Conservation (phyloP, 129 eudicot species). For the Silybum marianum region DNA sequence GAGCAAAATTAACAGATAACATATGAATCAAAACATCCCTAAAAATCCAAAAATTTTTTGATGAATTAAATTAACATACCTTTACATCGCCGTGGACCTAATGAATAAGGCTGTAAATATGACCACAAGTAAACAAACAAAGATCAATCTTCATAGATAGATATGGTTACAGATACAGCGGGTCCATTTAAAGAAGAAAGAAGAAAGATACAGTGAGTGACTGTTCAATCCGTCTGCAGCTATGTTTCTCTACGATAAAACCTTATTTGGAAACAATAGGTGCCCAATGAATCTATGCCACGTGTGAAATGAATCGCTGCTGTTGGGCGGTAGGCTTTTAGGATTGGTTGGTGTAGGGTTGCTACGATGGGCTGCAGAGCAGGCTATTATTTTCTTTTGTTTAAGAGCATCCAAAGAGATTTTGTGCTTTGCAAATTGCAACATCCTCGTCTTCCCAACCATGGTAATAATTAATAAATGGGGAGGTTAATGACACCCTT, state of each 20-base stretch:
- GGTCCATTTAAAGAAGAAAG: neutral
- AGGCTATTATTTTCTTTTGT: neutral
- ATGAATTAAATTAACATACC: conserved; percentile 22
- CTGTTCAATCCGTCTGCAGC: conserved; percentile 21
- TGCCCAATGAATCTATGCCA: conserved; percentile 10
- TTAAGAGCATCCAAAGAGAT: neutral
- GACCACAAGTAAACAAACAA: neutral
- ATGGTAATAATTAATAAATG: too few species aligned
- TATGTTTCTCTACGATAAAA: conserved; percentile 8
- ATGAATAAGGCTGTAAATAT: neutral
- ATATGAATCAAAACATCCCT: neutral
- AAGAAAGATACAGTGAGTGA: conserved; percentile 14
- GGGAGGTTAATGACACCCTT: too few species aligned
- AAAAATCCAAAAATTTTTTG: neutral
- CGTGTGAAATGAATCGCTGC: neutral
- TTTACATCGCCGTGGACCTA: conserved; percentile 24
- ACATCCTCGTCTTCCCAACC: too few species aligned
- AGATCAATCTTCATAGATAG: neutral
- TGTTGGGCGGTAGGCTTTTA: neutral
- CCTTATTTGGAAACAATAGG: neutral
- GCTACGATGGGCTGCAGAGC: neutral
- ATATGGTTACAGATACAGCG: neutral
- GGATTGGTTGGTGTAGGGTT: neutral
- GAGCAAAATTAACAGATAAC: conserved; percentile 7
- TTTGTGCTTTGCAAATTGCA: neutral